Conservation (phyloP, 805 yeast genomes). For the Metschnikowia chrysomelidarum region DNA sequence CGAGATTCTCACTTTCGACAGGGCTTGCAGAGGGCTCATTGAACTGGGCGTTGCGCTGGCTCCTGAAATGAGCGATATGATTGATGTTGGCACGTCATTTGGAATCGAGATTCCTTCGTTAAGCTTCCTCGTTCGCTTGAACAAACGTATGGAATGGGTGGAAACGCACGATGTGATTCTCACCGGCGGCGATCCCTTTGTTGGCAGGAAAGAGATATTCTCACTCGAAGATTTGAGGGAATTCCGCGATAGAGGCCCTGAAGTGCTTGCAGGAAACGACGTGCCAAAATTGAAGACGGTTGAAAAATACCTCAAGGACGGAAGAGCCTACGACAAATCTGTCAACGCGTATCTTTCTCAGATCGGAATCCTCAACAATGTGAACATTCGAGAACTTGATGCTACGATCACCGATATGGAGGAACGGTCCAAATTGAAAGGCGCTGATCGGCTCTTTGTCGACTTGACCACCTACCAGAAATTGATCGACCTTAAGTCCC, state of each 20-base stretch:
- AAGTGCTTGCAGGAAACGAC: constrained; percentile 30
- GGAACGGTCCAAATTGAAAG: constrained; percentile 23
- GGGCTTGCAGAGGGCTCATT: constrained; percentile 41
- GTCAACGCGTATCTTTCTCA: constrained; percentile 18
- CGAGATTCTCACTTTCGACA: constrained; percentile 52
- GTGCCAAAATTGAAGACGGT: constrained; percentile 30
- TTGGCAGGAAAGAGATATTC: constrained; percentile 35
- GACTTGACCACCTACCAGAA: constrained; percentile 21
- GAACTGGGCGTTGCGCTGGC: constrained; percentile 31
- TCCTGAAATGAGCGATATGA: constrained; percentile 51
- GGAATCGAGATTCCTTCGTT: constrained; percentile 55
- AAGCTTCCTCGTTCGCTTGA: constrained; percentile 34
- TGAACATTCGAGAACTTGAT: constrained; percentile 26
- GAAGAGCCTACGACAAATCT: constrained; percentile 24
- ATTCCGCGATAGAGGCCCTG: constrained; percentile 29
- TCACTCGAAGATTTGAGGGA: constrained; percentile 27
- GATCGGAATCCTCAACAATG: constrained; percentile 18
- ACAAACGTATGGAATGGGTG: constrained; percentile 36
- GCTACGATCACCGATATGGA: constrained; percentile 25
- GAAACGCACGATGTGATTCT: constrained; percentile 30
- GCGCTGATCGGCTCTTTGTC: constrained; percentile 27
- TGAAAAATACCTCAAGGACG: constrained; percentile 24
- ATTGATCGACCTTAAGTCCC: constrained; percentile 23
- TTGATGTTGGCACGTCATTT: constrained; percentile 57
- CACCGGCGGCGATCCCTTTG: constrained; percentile 40